Evolutionary conservation across 78 protist genomes (phyloP), one percentile per base, ranked within the genome.

Genomic region (Isochrysis galbana): DNA sequence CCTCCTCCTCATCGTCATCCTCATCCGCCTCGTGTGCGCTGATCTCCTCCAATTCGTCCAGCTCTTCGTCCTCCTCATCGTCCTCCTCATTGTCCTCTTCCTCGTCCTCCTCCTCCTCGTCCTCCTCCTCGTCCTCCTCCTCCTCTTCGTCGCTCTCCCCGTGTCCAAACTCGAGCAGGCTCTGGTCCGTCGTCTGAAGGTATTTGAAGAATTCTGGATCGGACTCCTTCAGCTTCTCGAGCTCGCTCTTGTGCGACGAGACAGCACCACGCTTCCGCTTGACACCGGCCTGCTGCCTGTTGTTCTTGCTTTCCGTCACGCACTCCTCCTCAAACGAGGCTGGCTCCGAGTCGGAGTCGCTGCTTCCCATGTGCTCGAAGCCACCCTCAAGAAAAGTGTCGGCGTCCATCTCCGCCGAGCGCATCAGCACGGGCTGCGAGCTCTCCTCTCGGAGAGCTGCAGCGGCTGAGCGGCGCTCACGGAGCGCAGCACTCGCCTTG

Each of bases 51-150:
- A n/a, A 95, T 47, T 55, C 89, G 25, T 92, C 44, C 94, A 5
- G 46, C 93, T 87, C 74, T 47, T 3, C 32, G 17, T 45, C 89
- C 32, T 93, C 94, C 74, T 3, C 34, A 0, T 47, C 90, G n/a
- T 90, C 95, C 19, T 41, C 54, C 82, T 69, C 82, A 1, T 78
- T 80, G 19, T 42, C 61, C 0, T 5, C 55, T 17, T 78, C 77
- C 26, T 45, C 95, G 34, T 44, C 92, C 0, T 89, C 95, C 19
- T 87, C 94, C 39, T 89, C 96, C 19, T 46, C 93, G 0, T 91
- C 95, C 1, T 69, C 95, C 0, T 93, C 96, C 21, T 67, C 93
- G 11, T 91, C 95, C 19, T 93, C n/a, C n/a, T n/a, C n/a, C n/a
- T n/a, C n/a, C n/a, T n/a, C n/a, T n/a, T n/a, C n/a, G n/a, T n/a